phyloP scores from a whole-genome alignment of 352 stramenopile species.

The Globisporangium polare region DNA sequence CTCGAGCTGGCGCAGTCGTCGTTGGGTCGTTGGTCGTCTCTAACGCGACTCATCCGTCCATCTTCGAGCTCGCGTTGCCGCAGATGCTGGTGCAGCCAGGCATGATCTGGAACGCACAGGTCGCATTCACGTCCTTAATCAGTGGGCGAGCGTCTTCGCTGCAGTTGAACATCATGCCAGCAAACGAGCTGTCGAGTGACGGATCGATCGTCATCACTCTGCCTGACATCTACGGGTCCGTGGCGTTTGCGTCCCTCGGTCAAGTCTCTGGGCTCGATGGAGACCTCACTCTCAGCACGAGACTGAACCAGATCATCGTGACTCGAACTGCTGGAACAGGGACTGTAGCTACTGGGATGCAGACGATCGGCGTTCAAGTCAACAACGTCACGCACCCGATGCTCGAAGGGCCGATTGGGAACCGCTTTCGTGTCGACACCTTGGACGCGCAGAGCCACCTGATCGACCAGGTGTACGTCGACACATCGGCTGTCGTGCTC shows the following conservation, averaged over 20 bases:
- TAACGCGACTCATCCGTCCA: slow-evolving; percentile 9
- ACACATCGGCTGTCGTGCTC: slow-evolving; percentile 31
- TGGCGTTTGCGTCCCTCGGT: slow-evolving; percentile 19
- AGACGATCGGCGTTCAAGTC: slow-evolving; percentile 27
- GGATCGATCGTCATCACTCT: slow-evolving; percentile 43
- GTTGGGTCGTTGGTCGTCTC: slow-evolving; percentile 23
- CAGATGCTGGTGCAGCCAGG: slow-evolving; percentile 25
- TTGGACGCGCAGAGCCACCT: slow-evolving; percentile 30
- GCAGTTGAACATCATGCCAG: slow-evolving; percentile 24
- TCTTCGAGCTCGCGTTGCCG: slow-evolving; percentile 10
- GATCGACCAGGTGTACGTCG: slow-evolving; percentile 52
- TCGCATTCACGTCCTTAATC: slow-evolving; percentile 21
- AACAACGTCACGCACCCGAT: slow-evolving; percentile 34
- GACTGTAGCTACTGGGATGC: slow-evolving; percentile 20
- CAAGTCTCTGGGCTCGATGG: slow-evolving; percentile 28
- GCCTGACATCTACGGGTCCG: slow-evolving; percentile 39
- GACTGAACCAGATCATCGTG: slow-evolving; percentile 23
- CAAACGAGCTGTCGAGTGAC: slow-evolving; percentile 30
- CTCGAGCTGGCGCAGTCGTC: slow-evolving; percentile 5
- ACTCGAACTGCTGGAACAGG: slow-evolving; percentile 19
- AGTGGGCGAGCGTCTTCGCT: slow-evolving; percentile 38
- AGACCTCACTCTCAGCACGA: slow-evolving; percentile 14
- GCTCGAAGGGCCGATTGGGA: slow-evolving; percentile 53
- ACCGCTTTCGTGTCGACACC: slow-evolving; percentile 43
- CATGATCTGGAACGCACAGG: slow-evolving; percentile 20